Evolutionary conservation across 177 flowering plant species (phyloP).

Genomic region (Vitis hybrid): DNA sequence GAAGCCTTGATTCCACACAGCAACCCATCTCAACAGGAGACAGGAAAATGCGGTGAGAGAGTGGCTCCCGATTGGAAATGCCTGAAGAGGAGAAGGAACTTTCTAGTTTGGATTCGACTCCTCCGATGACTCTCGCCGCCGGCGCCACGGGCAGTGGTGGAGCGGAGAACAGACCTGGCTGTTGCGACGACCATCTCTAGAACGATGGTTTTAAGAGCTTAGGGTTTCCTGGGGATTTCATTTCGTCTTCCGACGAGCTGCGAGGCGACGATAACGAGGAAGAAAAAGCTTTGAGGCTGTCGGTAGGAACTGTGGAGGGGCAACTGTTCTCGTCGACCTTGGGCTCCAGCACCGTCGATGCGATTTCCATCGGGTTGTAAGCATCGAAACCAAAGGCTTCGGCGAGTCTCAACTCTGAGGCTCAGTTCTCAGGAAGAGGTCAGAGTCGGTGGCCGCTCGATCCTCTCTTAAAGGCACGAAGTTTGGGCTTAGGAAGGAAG

Average conservation of each 20-base stretch:
- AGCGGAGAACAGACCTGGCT: conserved; percentile 43
- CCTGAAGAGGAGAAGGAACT: conserved; percentile 26
- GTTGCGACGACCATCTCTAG: conserved; percentile 31
- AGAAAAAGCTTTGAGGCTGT: neutral
- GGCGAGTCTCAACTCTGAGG: neutral
- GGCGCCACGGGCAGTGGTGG: conserved; percentile 28
- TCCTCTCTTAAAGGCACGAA: neutral
- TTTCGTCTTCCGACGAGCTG: neutral
- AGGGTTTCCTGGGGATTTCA: neutral
- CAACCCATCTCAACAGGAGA: conserved; percentile 46
- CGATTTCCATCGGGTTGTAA: conserved; percentile 7
- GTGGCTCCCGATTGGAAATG: conserved; percentile 31
- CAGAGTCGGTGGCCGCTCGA: neutral
- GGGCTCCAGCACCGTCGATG: neutral
- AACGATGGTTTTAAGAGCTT: neutral
- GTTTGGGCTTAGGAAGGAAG: no score
- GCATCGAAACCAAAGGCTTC: neutral
- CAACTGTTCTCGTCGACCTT: neutral
- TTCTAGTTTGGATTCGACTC: conserved; percentile 25
- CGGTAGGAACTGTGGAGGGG: neutral
- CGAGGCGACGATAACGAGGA: conserved; percentile 21
- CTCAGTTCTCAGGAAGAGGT: neutral
- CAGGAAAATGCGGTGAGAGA: conserved; percentile 41
- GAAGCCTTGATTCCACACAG: conserved; percentile 52
- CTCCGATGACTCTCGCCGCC: conserved; percentile 22